phyloP scores from a whole-genome alignment of 2,329 filamentous ascomycete species.

The Sporothrix schenckii region DNA sequence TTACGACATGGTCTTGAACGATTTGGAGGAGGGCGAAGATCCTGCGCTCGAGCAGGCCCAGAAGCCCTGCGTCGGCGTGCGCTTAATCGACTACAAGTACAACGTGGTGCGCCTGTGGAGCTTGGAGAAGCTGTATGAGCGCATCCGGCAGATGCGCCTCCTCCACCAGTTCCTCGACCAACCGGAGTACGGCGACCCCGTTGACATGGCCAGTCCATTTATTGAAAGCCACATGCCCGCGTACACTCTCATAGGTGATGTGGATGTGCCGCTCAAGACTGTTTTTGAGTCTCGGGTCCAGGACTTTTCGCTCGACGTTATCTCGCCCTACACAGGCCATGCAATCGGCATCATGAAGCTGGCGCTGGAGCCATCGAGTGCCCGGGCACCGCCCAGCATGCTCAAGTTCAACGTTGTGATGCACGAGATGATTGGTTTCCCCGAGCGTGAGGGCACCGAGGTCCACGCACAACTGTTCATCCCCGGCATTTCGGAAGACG shows the following conservation, averaged over 20 bases:
- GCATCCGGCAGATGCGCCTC: conserved; percentile 90
- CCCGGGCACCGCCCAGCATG: conserved; percentile 86
- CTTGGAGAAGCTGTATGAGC: conserved; percentile 83
- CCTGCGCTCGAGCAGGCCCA: conserved; percentile 74
- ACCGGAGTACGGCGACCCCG: conserved; percentile 90
- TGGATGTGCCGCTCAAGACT: conserved; percentile 85
- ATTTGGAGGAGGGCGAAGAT: conserved; percentile 83
- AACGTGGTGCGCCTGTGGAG: conserved; percentile 91
- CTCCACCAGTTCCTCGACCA: conserved; percentile 96
- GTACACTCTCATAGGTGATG: conserved; percentile 90
- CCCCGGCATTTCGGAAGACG: conserved; percentile 84
- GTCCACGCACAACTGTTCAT: conserved; percentile 98
- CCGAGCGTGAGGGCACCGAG: conserved; percentile 91
- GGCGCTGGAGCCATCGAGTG: conserved; percentile 89
- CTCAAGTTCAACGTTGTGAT: conserved; percentile 99
- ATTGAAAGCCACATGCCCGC: conserved; percentile 87
- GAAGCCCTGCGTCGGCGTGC: conserved; percentile 88
- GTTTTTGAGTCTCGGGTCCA: conserved; percentile 95
- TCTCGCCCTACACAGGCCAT: conserved; percentile 89
- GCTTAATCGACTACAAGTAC: conserved; percentile 88
- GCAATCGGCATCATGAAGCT: conserved; percentile 88
- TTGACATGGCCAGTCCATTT: conserved; percentile 84
- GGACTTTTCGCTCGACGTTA: conserved; percentile 87
- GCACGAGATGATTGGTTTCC: conserved; percentile 92
- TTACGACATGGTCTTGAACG: conserved; percentile 94